These are phyloP conservation scores for Cicer chorassanicum DNA, from an alignment of 306 rosid genomes.

Conservation along the genomic window DNA sequence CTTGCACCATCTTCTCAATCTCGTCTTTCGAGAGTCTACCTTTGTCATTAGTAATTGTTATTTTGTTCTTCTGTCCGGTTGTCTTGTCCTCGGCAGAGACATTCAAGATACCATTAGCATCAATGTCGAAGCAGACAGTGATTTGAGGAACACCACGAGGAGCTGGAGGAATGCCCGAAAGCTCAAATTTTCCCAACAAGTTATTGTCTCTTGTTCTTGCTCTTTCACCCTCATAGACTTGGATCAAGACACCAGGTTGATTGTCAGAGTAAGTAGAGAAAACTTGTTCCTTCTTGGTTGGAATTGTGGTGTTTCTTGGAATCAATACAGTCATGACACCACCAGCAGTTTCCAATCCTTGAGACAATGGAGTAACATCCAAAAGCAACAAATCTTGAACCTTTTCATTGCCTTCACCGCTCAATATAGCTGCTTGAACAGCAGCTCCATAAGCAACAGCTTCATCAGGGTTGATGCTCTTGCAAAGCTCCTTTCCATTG, in stretches of 20 bases:
- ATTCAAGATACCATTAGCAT: slow-evolving; percentile 70
- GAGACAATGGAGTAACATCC: slow-evolving; percentile 72
- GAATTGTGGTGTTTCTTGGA: slow-evolving; percentile 73
- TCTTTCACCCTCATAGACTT: slow-evolving; percentile 70
- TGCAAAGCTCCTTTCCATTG: slow-evolving; percentile 75
- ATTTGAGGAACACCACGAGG: slow-evolving; percentile 68
- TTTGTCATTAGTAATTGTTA: slow-evolving; percentile 65
- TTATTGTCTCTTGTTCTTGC: slow-evolving; percentile 62
- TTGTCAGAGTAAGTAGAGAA: slow-evolving; percentile 72
- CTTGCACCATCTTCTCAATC: slow-evolving; percentile 66
- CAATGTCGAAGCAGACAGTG: slow-evolving; percentile 66
- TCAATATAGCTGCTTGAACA: slow-evolving; percentile 72
- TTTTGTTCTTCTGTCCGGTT: slow-evolving; percentile 59
- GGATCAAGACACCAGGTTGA: slow-evolving; percentile 67
- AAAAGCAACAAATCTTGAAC: slow-evolving; percentile 67
- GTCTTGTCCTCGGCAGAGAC: slow-evolving; percentile 68
- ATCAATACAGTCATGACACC: slow-evolving; percentile 72
- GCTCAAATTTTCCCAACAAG: slow-evolving; percentile 60
- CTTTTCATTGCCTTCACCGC: slow-evolving; percentile 70
- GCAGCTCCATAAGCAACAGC: slow-evolving; percentile 85
- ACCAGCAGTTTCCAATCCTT: slow-evolving; percentile 61
- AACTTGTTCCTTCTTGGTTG: slow-evolving; percentile 72
- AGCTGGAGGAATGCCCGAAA: slow-evolving; percentile 65
- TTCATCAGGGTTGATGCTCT: slow-evolving; percentile 76
- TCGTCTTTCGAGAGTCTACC: slow-evolving; percentile 62